Percentiles rank a stretch among this genome's conserved stretches.
These are phyloP conservation scores for Niveomyces coronatus DNA, from an alignment of 2,329 filamentous ascomycete genomes.

Conservation along the genomic window DNA sequence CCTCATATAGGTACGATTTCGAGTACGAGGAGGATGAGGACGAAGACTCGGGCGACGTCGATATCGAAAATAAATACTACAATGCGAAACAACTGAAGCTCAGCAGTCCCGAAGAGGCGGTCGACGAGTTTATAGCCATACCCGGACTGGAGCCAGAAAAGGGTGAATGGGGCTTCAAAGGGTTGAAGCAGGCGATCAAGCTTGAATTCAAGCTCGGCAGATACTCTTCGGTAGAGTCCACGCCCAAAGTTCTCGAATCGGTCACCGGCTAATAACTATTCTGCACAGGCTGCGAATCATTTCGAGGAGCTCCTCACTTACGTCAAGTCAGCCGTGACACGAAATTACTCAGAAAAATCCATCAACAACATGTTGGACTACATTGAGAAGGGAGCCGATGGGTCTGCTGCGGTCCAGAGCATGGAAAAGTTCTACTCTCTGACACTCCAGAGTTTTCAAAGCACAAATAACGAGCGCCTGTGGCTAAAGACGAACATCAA, in stretches of 20 bases:
- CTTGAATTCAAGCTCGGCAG: conserved; percentile 86
- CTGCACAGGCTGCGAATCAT: conserved; percentile 68
- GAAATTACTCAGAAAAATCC: conserved; percentile 98
- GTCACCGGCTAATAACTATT: conserved; percentile 11
- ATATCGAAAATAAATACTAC: conserved; percentile 99
- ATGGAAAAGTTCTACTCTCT: conserved; percentile 95
- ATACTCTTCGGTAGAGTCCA: conserved; percentile 59
- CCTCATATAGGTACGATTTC: conserved; percentile 64
- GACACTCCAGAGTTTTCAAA: conserved; percentile 90
- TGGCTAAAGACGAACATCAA: conserved; percentile 99
- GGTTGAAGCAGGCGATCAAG: conserved; percentile 95
- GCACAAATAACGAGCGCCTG: conserved; percentile 90
- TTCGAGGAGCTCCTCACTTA: conserved; percentile 94
- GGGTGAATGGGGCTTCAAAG: conserved; percentile 98
- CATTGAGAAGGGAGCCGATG: conserved; percentile 80
- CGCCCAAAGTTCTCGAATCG: too few relatives aligned
- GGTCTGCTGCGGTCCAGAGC: conserved; percentile 57
- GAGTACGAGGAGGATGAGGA: conserved; percentile 93
- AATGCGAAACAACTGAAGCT: conserved; percentile 96
- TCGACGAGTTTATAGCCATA: conserved; percentile 86
- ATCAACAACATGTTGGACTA: conserved; percentile 99
- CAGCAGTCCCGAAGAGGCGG: conserved; percentile 76
- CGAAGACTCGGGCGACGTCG: conserved; percentile 77
- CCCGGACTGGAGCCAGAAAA: conserved; percentile 79
- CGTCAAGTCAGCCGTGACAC: conserved; percentile 90